Base-by-base conservation (phyloP, 225 moss, liverwort and hornwort genomes). In the Asterella californica region DNA sequence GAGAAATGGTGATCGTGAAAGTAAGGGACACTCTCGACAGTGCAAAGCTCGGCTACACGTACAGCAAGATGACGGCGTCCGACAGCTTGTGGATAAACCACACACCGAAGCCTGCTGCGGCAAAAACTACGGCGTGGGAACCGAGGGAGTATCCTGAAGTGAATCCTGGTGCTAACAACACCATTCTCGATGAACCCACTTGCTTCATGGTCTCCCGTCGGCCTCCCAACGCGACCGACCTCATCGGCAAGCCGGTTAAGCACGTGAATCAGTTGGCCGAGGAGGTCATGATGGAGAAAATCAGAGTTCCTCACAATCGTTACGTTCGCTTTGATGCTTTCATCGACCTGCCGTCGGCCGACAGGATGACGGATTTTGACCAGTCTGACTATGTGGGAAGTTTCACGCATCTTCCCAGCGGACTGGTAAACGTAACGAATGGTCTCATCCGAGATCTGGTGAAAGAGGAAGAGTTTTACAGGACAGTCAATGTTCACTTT, bases 291-390 rank as follows among this genome's bases (percentile, higher is more conserved):
- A 82, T 90, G 5, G 85, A 83, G n/a, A 65, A 75, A 10, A 80
- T 87, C 15, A 81, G 70, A 80, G 68, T 84, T 22, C 80, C 83
- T 21, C 73, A 82, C 0, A 76, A 36, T 0, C 64, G 77, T 38
- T 82, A 77, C 1, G 72, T 84, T 54, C 79, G 82, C 73, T 87
- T 90, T 24, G 85, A 90, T 14, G 81, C 84, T 21, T 90, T 85
- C 77, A 70, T 89, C 80, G 82, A 87, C 38, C 52, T 82, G 24
- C 85, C 85, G 22, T 73, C 70, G 46, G 82, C 87, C 1, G 82
- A 85, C 45, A 78, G 37, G 62, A n/a, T 6, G 22, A 83, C 83
- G 14, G 34, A 33, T 15, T 9, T 33, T 6, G 37, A 15, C 2
- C 12, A 9, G 30, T 9, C n/a, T n/a, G 67, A 15, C 17, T 67